Base-by-base conservation (phyloP, 176 grass and related monocot species). In the barley (Hordeum vulgare) region DNA sequence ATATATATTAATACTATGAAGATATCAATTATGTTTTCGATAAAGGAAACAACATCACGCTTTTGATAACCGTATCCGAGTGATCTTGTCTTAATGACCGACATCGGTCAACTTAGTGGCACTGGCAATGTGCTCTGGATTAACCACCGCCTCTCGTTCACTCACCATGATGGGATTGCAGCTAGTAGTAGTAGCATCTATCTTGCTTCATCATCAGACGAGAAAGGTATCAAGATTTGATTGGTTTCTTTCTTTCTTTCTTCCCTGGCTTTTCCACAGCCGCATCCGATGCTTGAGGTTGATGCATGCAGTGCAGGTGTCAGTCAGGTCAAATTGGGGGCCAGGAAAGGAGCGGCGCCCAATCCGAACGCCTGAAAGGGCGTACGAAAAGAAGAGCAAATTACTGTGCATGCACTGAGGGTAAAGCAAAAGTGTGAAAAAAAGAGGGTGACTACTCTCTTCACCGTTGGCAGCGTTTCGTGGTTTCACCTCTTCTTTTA, bases 371-470 rank as follows among this genome's bases (percentile, higher is more conserved):
- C 76, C 84, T 80, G 85, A 84, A 90, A 87, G 89, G 67, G 18
- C 75, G 75, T 24, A 76, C 61, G 47, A 86, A 87, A 90, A 90
- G 80, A 90, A 56, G 89, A 76, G 89, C 68, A 84, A 87, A 44
- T 90, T 79, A 80, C 80, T 36, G 76, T 47, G 29, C 41, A 66
- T 47, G 29, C 41, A 66, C 88, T 31, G 85, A 64, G 21, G 62
- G 23, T 53, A 87, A 90, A 87, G 85, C 39, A 80, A 90, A 90
- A 90, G 89, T 57, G 81, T 42, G 80, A 83, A 36, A 20, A 51
- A 83, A 20, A 11, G 74, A 57, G 61, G 6, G 75, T 80, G 85
- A 15, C 40, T 63, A 28, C 67, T 70, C 80, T 84, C 76, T 44
- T 68, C 78, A 54, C n/a, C 53, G 42, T 74, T 70, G 75, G 83